Evolutionary conservation across 768 basidiomycete species (phyloP).

Genomic region (Mrakia frigida): DNA sequence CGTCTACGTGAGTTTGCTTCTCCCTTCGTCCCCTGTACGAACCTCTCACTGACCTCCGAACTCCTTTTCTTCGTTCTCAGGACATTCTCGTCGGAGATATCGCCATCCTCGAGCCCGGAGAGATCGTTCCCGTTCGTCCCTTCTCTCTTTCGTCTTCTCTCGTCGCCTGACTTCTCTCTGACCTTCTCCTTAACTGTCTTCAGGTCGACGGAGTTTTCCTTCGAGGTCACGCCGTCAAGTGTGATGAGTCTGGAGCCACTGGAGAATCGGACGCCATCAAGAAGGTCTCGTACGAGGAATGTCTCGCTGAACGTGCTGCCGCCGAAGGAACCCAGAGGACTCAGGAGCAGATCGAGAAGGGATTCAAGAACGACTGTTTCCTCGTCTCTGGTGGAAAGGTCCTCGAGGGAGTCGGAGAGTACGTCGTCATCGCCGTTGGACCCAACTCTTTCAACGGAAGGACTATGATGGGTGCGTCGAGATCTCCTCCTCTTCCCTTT

Average conservation of each 20-base stretch:
- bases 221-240: conserved; percentile 83
- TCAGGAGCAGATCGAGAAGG: conserved; percentile 41
- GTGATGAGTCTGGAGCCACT: conserved; percentile 93
- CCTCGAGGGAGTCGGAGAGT: conserved; percentile 85
- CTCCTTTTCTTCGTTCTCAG: conserved; percentile 44
- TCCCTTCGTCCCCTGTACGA: neutral
- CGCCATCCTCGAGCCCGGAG: conserved; percentile 85
- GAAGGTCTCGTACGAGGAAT: conserved; percentile 74
- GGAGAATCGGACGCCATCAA: conserved; percentile 95
- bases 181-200: neutral
- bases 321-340: conserved; percentile 35
- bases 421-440: conserved; percentile 89
- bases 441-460: conserved; percentile 90
- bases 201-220: conserved; percentile 83
- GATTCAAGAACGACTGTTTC: conserved; percentile 78
- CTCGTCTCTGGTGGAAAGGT: conserved; percentile 87
- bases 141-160: neutral
- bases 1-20: conserved; percentile 58
- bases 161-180: neutral
- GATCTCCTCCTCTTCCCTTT: too few relatives aligned
- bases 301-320: conserved; percentile 52
- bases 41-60: neutral
- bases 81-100: conserved; percentile 93
- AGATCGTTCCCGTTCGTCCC: conserved; percentile 68
- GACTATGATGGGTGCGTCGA: conserved; percentile 84